Conservation (phyloP, 805 yeast genomes). For the Saturnispora sekii region DNA sequence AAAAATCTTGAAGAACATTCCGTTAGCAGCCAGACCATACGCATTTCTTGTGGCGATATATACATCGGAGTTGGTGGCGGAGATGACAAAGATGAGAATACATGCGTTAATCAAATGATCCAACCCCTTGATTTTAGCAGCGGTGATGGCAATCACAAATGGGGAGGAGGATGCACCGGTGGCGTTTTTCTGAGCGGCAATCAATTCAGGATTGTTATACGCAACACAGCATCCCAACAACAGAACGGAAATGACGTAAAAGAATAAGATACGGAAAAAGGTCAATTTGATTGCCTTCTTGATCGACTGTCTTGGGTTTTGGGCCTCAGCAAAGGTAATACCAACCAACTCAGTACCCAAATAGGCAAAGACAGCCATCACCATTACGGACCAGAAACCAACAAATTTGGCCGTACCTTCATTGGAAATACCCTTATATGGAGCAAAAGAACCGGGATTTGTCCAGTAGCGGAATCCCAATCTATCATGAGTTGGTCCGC, state of each 20-base stretch:
- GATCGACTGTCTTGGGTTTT: constrained; percentile 38
- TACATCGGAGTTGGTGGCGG: constrained; percentile 74
- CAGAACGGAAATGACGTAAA: constrained; percentile 44
- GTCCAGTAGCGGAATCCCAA: constrained; percentile 36
- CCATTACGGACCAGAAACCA: constrained; percentile 44
- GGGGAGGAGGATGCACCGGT: constrained; percentile 70
- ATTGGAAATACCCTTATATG: constrained; percentile 34
- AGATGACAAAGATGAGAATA: constrained; percentile 65
- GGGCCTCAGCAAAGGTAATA: constrained; percentile 39
- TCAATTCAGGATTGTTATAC: constrained; percentile 34
- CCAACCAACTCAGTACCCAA: constrained; percentile 43
- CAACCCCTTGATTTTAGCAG: constrained; percentile 52
- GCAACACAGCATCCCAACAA: constrained; percentile 51
- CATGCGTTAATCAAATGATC: constrained; percentile 74
- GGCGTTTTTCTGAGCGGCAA: constrained; percentile 36
- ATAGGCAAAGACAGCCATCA: constrained; percentile 42
- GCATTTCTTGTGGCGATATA: constrained; percentile 70
- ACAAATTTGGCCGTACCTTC: constrained; percentile 21
- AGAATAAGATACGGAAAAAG: constrained; percentile 42
- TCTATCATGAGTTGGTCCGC: constrained; percentile 67
- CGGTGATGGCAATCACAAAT: constrained; percentile 70
- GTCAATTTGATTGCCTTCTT: constrained; percentile 46
- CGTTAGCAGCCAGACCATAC: constrained; percentile 62
- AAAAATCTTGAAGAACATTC: constrained; percentile 63
- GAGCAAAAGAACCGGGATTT: constrained; percentile 33